Evolutionary conservation across 495 filamentous ascomycete genomes (phyloP), one percentile per base, ranked within the genome.

Genomic region (Bacidia gigantensis): DNA sequence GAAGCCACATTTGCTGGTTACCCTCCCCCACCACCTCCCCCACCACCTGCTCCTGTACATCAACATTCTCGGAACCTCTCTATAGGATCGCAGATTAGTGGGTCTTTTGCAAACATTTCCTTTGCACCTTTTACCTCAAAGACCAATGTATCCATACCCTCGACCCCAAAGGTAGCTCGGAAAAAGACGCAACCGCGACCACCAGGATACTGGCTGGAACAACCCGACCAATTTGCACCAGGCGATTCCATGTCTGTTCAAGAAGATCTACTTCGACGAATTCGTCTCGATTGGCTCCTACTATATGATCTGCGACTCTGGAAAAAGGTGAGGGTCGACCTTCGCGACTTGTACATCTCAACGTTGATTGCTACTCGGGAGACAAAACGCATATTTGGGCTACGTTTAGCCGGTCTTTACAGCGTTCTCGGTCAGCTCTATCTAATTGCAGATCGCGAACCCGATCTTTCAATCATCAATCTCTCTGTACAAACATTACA

Each of bases 381-480:
- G 57, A 97, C 97, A 76, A 99, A 97, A 70, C 82, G 93, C n/a
- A 79, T 99, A 24, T 75, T 99, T 51, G 89, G 89, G 10, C 71
- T 99, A 45, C 79, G 92, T 10, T 87, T 99, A 62, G 87, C 93
- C 52, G 87, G 88, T 0, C 70, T 99, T 26, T 99, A 99, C 64
- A 96, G 89, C 5, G 83, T 83, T 2, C 72, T 99, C 26, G 88
- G 92, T 3, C 89, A 99, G 64, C 68, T 99, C 1, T 99, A 97
- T 63, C 78, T 99, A 14, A 89, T 99, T 59, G 89, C 92, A 3
- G 92, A 99, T 61, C 77, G 92, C 47, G 92, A 99, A 61, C 90
- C 92, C 0, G 92, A 99, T 59, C 89, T 96, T 63, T 97, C 92
- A 2, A 97, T 99, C 60, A 93, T 99, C 71, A 96, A 94, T 61